phyloP scores from a whole-genome alignment of 192 early-diverging fungal species.

The Coemansia sp. region DNA sequence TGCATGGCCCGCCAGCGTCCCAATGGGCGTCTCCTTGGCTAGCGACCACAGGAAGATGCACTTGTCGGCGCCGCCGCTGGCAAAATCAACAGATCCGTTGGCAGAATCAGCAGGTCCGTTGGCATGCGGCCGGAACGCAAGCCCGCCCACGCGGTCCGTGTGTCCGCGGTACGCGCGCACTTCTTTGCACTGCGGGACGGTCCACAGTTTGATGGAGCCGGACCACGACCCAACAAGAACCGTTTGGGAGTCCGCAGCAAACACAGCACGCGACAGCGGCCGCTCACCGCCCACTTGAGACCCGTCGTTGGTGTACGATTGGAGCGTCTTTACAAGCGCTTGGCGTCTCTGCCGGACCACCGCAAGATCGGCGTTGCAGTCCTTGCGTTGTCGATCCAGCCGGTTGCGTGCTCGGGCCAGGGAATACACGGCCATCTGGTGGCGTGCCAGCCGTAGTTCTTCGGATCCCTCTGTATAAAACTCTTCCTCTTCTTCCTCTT shows the following conservation, averaged over 20 bases:
- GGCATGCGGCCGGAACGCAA: constrained; percentile 81
- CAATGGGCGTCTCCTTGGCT: constrained; percentile 75
- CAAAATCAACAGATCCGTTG: constrained; percentile 56
- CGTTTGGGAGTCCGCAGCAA: constrained; percentile 75
- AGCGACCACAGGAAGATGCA: constrained; percentile 81
- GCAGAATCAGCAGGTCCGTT: constrained; percentile 45
- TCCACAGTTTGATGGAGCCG: constrained; percentile 86
- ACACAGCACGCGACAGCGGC: constrained; percentile 72
- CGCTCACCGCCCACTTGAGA: constrained; percentile 91
- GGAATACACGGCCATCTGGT: constrained; percentile 71
- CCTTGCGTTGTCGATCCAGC: constrained; percentile 61
- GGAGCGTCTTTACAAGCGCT: constrained; percentile 46
- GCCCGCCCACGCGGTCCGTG: constrained; percentile 80
- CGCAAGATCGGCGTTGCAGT: constrained; percentile 27
- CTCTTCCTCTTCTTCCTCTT: constrained; percentile 64
- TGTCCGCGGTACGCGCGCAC: constrained; percentile 72
- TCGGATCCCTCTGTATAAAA: constrained; percentile 79
- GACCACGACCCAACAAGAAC: constrained; percentile 84
- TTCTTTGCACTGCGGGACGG: constrained; percentile 70
- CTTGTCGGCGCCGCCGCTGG: constrained; percentile 79
- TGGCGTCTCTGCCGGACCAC: constrained; percentile 43
- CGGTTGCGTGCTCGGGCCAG: constrained; percentile 66
- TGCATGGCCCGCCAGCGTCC: constrained; percentile 75
- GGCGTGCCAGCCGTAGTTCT: constrained; percentile 67
- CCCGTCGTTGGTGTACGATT: constrained; percentile 63